Evolutionary conservation across 148 eudicot genomes (phyloP), one percentile per base, ranked within the genome.

Genomic region (Cornus suecica): DNA sequence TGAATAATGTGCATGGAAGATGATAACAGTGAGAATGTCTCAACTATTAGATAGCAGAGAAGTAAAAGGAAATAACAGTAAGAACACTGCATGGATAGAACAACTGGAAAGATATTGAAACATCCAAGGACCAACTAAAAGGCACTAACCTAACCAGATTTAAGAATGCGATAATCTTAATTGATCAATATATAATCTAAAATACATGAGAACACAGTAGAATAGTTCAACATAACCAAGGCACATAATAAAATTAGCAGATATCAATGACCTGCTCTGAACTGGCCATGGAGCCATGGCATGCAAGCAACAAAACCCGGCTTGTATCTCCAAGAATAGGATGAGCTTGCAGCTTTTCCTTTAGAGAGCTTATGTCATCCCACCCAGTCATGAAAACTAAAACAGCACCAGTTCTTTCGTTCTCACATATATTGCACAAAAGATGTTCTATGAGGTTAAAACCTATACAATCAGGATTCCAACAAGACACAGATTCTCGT

Each of bases 261-360:
- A 48, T 11, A 13, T 48, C 20, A 48, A 48, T 82, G 77, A 95
- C 99, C 99, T 95, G 99, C 80, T 93, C 98, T 8, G 89, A 78
- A 82, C 90, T 95, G 74, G 97, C 97, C 99, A 95, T 95, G 64
- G 99, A 91, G 77, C 99, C 94, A 78, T 95, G 99, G 79, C 99
- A 95, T 70, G 97, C 94, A 80, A 95, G 92, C 84, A 95, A 74
- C 80, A 95, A 80, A 75, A 95, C 97, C 42, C 77, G 90, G 69
- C 76, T 82, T 20, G 94, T 72, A 81, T 95, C 97, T 76, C 99
- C 97, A 71, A 95, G 70, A 68, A 80, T 75, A 45, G 84, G 87
- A 85, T 95, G 90, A 79, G 86, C 79, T 81, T 78, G 90, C 73
- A 95, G 97, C 86, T 91, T 95, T 45, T 95, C 97, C 86, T 88